Evolutionary conservation across 805 yeast species (phyloP).

Genomic region (Wickerhamiella parazyma): DNA sequence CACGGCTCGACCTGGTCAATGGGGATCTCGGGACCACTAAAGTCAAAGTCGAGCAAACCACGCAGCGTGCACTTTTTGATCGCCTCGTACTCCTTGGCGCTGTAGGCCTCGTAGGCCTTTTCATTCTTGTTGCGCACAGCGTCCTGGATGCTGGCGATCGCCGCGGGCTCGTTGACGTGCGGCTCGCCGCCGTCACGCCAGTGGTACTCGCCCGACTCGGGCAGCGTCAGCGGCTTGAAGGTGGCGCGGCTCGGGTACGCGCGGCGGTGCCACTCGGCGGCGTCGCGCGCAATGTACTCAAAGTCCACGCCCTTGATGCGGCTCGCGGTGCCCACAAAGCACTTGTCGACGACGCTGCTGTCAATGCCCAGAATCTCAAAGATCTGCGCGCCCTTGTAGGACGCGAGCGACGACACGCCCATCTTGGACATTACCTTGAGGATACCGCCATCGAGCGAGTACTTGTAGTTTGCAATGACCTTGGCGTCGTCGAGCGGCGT

Average conservation of each 20-base stretch:
- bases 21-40: constrained; percentile 59
- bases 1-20: constrained; percentile 98
- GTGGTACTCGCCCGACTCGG: constrained; percentile 94
- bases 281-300: constrained; percentile 93
- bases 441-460: constrained; percentile 80
- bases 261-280: constrained; percentile 81
- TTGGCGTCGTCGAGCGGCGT: constrained; percentile 41
- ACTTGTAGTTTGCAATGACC: constrained; percentile 64
- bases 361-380: constrained; percentile 95
- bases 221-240: constrained; percentile 57
- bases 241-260: constrained; percentile 75
- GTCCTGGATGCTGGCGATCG: constrained; percentile 90
- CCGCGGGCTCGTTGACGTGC: constrained; percentile 87
- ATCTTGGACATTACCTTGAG: constrained; percentile 96
- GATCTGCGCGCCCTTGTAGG: constrained; percentile 98
- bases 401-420: constrained; percentile 97
- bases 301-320: constrained; percentile 92
- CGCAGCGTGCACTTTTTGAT: constrained; percentile 85
- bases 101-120: constrained; percentile 78
- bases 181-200: constrained; percentile 99
- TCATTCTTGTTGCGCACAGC: constrained; percentile 97
- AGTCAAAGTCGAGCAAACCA: constrained; percentile 88
- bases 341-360: constrained; percentile 85
- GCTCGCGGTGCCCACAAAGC: constrained; percentile 95
- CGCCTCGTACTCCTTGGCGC: constrained; percentile 82